Base-by-base conservation (phyloP, 2,329 filamentous ascomycete genomes). In the Aphanoascus verrucosus region DNA sequence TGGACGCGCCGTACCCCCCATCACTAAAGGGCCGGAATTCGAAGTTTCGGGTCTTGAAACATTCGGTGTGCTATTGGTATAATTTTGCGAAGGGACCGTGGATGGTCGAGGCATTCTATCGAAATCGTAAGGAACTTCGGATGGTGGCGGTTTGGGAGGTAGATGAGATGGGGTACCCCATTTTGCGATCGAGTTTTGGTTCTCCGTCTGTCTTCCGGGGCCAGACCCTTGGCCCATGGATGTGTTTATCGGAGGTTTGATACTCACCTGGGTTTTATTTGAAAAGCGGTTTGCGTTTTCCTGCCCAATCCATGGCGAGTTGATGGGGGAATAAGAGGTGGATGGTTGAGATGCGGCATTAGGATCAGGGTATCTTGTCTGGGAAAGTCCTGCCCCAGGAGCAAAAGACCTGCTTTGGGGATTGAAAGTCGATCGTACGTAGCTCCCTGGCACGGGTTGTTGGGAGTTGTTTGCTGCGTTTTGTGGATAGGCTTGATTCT, bases 391-490 rank as follows among this genome's bases (percentile, higher is more conserved):
- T 42, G 80, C 74, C 49, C 76, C 77, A 1, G 91, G 91, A 20
- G 95, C 81, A 68, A 97, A 96, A 0, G 90, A 86, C 64, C 94
- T 87, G 14, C 87, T 96, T 71, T 94, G 90, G 0, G 90, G 91
- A 65, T 96, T 96, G 73, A 97, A 96, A 11, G 85, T 82, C 62
- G 88, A 87, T 55, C 89, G 79, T 64, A 86, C 88, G 65, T 81
- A 94, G 69, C 85, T 93, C 35, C 88, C 88, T 12, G 88, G 87
- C 54, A 94, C 82, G 5, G 88, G 86, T 65, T 95, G 88, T 64
- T 89, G 85, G 55, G 79, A 81, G 67, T 83, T 80, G 62, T 86
- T 86, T 57, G 85, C 77, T 23, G 86, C 82, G 47, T 83, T 83
- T 49, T 78, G 75, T 20, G 65, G 62, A 56, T 70, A 60, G 34